A percentile compares a stretch with the other conserved stretches of the same genome.
Evolutionary conservation across 805 yeast genomes (phyloP).

Genomic region (Candida nanaspora): DNA sequence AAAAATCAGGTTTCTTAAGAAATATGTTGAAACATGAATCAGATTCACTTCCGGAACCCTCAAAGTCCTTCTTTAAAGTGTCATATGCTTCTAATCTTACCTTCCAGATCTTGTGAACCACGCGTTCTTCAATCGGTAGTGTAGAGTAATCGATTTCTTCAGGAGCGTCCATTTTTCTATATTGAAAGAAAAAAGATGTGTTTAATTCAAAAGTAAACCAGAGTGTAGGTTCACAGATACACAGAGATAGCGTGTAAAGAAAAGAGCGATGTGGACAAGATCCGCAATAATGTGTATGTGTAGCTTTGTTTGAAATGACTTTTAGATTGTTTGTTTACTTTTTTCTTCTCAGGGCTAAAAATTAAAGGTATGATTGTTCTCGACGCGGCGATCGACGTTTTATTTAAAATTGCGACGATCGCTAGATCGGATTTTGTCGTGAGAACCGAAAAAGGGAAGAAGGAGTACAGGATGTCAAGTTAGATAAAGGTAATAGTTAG

Average conservation of each 20-base stretch:
- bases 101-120: constrained; percentile 77
- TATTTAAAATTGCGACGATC: too few species aligned
- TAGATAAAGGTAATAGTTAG: too few species aligned
- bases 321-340: not conserved
- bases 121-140: constrained; percentile 59
- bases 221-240: too few species aligned
- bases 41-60: constrained; percentile 44
- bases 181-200: not conserved
- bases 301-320: too few species aligned
- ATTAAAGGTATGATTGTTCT: too few species aligned
- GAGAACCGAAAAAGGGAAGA: too few species aligned
- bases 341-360: not conserved
- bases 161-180: constrained; percentile 5
- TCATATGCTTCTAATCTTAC: constrained; percentile 77
- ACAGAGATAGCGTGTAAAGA: too few species aligned
- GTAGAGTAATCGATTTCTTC: constrained; percentile 56
- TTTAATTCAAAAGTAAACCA: too few species aligned
- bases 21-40: constrained; percentile 49
- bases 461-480: too few species aligned
- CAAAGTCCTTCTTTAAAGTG: constrained; percentile 47
- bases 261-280: too few species aligned
- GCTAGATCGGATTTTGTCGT: too few species aligned
- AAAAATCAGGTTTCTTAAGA: constrained; percentile 43
- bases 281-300: too few species aligned
- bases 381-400: not conserved